These are phyloP conservation scores for Mycena leptocephala DNA, from an alignment of 768 basidiomycete genomes.

Conservation along the genomic window DNA sequence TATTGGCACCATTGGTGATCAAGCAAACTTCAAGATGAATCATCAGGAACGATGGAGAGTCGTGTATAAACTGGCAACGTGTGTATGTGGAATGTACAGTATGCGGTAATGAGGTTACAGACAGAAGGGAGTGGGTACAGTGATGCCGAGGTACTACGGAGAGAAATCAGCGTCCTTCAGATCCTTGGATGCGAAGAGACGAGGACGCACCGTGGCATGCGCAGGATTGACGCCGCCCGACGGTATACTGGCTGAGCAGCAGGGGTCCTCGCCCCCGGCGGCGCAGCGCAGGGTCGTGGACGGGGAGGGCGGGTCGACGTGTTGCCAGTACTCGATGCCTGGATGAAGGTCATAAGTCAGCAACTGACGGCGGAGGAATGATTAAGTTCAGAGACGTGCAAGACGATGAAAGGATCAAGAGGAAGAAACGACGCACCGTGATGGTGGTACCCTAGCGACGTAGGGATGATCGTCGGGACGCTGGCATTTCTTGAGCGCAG, in stretches of 20 bases:
- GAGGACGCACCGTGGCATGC: conserved; percentile 59
- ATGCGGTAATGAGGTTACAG: not conserved
- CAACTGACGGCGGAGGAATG: not conserved
- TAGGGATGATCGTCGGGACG: conserved; percentile 69
- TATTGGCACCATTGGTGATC: no score
- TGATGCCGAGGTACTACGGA: conserved; percentile 27
- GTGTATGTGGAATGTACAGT: not conserved
- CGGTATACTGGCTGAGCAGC: conserved; percentile 65
- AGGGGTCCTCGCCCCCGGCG: conserved; percentile 64
- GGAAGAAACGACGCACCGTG: conserved; percentile 55
- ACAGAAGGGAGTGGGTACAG: conserved; percentile 30
- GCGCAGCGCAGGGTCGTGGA: conserved; percentile 61
- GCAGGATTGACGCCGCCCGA: conserved; percentile 62
- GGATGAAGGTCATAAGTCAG: not conserved
- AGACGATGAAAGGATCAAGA: no score
- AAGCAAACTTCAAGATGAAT: no score
- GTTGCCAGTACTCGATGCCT: conserved; percentile 71
- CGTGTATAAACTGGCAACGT: no score
- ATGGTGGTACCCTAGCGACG: conserved; percentile 65
- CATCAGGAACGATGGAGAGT: no score
- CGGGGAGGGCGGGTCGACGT: conserved; percentile 57
- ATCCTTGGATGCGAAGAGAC: not conserved
- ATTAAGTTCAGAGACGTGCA: not conserved
- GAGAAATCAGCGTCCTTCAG: not conserved
- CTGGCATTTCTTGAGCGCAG: conserved; percentile 41